phyloP scores from a whole-genome alignment of 148 eudicot genomes.

The Spergularia bocconei region DNA sequence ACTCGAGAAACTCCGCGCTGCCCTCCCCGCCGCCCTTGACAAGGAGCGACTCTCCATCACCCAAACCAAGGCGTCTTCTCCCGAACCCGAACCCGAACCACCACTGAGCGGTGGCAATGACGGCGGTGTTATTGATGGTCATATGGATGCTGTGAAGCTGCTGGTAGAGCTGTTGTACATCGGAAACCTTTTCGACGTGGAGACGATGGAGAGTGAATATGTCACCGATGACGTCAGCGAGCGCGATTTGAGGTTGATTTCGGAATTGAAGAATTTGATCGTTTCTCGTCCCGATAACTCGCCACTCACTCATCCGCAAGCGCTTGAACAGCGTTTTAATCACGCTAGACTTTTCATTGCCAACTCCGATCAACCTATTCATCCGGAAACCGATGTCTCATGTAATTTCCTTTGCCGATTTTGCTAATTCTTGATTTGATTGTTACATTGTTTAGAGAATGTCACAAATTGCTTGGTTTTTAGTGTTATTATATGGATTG shows the following conservation, averaged over 20 bases:
- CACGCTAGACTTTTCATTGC: conserved; percentile 70
- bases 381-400: conserved; percentile 43
- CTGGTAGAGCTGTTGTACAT: conserved; percentile 67
- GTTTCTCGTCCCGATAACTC: conserved; percentile 61
- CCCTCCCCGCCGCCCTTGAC: conserved; percentile 49
- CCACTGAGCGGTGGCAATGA: neutral
- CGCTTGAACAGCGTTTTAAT: conserved; percentile 53
- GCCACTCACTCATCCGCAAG: conserved; percentile 64
- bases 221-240: conserved; percentile 78
- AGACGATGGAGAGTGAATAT: conserved; percentile 63
- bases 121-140: neutral
- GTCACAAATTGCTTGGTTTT: too few species aligned
- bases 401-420: too few species aligned
- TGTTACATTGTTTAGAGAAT: too few species aligned
- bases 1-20: conserved; percentile 73
- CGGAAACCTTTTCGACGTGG: conserved; percentile 72
- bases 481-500: too few species aligned
- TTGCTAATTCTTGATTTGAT: too few species aligned
- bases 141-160: conserved; percentile 41
- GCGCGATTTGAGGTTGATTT: conserved; percentile 73
- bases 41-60: conserved; percentile 57
- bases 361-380: conserved; percentile 51
- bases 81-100: too few species aligned
- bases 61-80: too few species aligned
- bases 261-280: conserved; percentile 51